Evolutionary conservation across 768 basidiomycete genomes (phyloP).

Genomic region (Phallus indusiatus): DNA sequence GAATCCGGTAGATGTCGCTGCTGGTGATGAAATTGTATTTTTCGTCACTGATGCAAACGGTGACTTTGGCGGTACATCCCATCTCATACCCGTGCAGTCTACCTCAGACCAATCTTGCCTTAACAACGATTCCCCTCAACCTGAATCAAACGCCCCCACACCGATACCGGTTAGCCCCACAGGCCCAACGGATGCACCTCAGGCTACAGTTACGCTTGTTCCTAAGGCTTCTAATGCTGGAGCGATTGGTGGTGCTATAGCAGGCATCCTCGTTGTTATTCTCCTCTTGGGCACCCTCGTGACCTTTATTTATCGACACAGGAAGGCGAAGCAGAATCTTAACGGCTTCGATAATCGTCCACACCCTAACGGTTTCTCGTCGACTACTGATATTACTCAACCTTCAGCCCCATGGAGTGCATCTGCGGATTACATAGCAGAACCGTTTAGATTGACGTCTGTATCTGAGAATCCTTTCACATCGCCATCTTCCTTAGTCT

Average conservation of each 20-base stretch:
- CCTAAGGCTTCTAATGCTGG: slow-evolving; percentile 38
- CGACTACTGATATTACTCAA: neutral
- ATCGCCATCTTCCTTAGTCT: slow-evolving; percentile 8
- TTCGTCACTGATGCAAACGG: slow-evolving; percentile 42
- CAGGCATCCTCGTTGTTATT: slow-evolving; percentile 44
- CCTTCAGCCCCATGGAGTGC: neutral
- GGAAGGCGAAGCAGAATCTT: neutral
- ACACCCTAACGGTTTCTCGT: neutral
- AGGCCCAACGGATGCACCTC: slow-evolving; percentile 9
- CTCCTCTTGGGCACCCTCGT: slow-evolving; percentile 42
- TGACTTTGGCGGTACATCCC: slow-evolving; percentile 50
- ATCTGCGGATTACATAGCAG: neutral
- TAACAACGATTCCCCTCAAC: slow-evolving; percentile 30
- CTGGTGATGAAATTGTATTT: slow-evolving; percentile 51
- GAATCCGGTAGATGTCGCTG: slow-evolving; percentile 41
- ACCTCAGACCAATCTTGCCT: slow-evolving; percentile 46
- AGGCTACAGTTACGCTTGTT: slow-evolving; percentile 20
- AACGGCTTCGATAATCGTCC: neutral
- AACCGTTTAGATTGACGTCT: neutral
- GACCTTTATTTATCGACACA: slow-evolving; percentile 35
- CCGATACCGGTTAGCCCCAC: slow-evolving; percentile 26
- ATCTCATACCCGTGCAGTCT: slow-evolving; percentile 35
- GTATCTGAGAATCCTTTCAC: neutral
- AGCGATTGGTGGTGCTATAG: slow-evolving; percentile 23
- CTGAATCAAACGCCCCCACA: slow-evolving; percentile 14